These are phyloP conservation scores for Alternaria arborescens DNA, from an alignment of 2,329 filamentous ascomycete genomes.

Conservation along the genomic window DNA sequence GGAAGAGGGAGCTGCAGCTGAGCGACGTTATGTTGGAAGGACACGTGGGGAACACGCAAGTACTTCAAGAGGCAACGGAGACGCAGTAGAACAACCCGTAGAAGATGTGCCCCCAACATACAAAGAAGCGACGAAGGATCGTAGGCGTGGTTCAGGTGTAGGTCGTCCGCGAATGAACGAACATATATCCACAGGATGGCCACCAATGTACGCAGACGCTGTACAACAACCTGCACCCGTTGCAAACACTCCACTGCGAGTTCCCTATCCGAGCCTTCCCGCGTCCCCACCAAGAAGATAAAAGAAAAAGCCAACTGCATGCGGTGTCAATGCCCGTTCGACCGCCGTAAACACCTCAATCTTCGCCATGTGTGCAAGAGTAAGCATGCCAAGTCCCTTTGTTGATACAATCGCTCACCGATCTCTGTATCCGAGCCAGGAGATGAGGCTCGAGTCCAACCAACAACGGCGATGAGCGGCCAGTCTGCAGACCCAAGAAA, in stretches of 20 bases:
- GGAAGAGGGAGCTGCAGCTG: neutral
- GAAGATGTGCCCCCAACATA: constrained; percentile 9
- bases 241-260: neutral
- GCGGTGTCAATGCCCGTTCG: neutral
- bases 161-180: neutral
- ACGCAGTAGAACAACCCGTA: neutral
- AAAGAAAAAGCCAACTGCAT: neutral
- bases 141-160: neutral
- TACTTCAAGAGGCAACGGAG: neutral
- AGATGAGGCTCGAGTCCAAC: neutral
- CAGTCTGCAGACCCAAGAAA: neutral
- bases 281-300: constrained; percentile 1
- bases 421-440: neutral
- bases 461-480: constrained; percentile 1
- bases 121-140: constrained; percentile 7
- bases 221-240: neutral
- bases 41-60: neutral
- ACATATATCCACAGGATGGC: neutral
- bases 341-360: neutral
- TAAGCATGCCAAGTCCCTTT: neutral
- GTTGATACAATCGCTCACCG: neutral
- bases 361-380: neutral
- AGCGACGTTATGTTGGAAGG: neutral
- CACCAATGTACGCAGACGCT: constrained; percentile 4
- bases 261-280: constrained; percentile 4